Evolutionary conservation across 139 green algal genomes (phyloP), one percentile per base, ranked within the genome.

Genomic region (Limnomonas spitsbergensis): DNA sequence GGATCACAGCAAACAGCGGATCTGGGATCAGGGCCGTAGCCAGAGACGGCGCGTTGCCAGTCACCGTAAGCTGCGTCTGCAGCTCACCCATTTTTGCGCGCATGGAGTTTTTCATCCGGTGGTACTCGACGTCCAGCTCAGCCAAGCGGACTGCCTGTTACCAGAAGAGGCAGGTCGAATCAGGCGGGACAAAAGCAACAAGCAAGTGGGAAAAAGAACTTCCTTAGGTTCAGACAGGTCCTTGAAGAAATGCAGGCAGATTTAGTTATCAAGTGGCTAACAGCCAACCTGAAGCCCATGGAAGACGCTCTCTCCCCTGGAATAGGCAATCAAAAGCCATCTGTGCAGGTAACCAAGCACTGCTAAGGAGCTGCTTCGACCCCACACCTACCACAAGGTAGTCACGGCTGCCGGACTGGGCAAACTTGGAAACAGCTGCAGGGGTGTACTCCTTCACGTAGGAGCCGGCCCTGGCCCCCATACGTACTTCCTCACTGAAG

Each of bases 81-180:
- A 70, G 32, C 47, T 78, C 73, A 3, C 7, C 40, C 29, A 40
- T 40, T n/a, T 78, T 78, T 4, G 4, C 3, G 14, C 42, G 42
- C 73, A 78, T 40, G 24, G 42, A 40, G 27, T 40, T 24, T 40
- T 78, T 78, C 73, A 78, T 40, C 32, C 37, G 42, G n/a, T 69
- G 42, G 73, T 78, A 78, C 73, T 78, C 73, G 27, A 78, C 47
- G 27, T 78, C 73, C 14, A 78, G 40, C 73, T 78, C 73, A 2
- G 73, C 73, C 29, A 78, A 26, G 4, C 73, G 73, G 2, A 70
- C 47, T 9, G 73, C 73, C 73, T 78, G 73, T 42, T 9, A 70
- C 47, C 14, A 29, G n/a, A n/a, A n/a, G n/a, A n/a, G n/a, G n/a
- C n/a, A n/a, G n/a, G n/a, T n/a, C n/a, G n/a, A n/a, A n/a, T n/a